Base-by-base conservation (phyloP, 1,139 yeast genomes). In the Pichia sp. region DNA sequence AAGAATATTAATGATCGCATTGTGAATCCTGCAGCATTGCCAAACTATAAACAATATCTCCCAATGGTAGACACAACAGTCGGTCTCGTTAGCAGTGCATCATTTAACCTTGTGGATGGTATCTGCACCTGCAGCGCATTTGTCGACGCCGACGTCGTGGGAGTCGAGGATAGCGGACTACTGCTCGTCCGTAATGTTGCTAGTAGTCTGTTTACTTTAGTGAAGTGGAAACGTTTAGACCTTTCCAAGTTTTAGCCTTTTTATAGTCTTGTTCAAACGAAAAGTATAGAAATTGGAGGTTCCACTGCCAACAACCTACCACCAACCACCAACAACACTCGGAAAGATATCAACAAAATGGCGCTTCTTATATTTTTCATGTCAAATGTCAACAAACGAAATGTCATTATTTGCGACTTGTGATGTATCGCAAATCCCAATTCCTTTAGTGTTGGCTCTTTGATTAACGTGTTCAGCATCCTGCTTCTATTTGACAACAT, bases 81-180 rank as follows among this genome's bases (percentile, higher is more conserved):
- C 40, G 98, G 98, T 0, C 86, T 75, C 53, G 73, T 84, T 4
- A 83, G 95, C 0, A 72, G 83, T 25, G 96, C 91, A 0, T 65
- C 81, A 0, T 82, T 67, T 54, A 84, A 86, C 50, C 62, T 88
- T 28, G 62, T 64, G 5, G 53, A 63, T 11, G 97, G 97, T 0
- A 52, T 50, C 22, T 78, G 80, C 17, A 64, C 75, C 0, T 96
- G 85, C 1, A 64, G 83, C 26, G 96, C 87, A 0, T 66, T 64
- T 33, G 56, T 80, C 8, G 67, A 63, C 35, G 66, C 72, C 1
- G 19, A 7, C 13, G 6, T 11, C 10, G 22, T 6, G 15, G 15
- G 10, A 27, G 23, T 13, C 8, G n/a, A 6, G 10, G 12, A 22
- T 6, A 18, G 16, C 11, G 32, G 2, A 15, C 29, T 24, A 3